These are phyloP conservation scores for Solanum etuberosum DNA, from an alignment of 257 asterid species.

Conservation along the genomic window DNA sequence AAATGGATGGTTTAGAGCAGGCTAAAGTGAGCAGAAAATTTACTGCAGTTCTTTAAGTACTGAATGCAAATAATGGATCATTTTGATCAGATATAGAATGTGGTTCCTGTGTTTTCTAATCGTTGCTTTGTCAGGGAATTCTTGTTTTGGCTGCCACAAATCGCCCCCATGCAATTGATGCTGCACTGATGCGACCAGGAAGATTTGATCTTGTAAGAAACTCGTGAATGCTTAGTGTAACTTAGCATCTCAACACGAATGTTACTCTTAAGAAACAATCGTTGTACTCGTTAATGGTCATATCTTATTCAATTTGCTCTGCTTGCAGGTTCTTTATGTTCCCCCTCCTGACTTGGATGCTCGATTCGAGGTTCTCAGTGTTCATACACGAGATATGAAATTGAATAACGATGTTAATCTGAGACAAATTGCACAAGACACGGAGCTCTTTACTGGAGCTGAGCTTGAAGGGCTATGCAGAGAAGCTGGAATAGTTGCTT, in stretches of 20 bases:
- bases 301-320: not conserved
- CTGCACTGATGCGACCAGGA: conserved; percentile 93
- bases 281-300: not conserved
- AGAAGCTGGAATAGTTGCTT: conserved; percentile 84
- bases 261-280: not conserved
- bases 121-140: conserved; percentile 50
- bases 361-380: conserved; percentile 71
- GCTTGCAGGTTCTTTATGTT: conserved; percentile 69
- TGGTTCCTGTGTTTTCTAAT: not conserved
- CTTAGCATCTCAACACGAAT: not conserved
- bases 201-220: conserved; percentile 78
- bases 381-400: conserved; percentile 67
- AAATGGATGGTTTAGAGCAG: conserved; percentile 98
- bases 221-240: not conserved
- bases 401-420: conserved; percentile 51
- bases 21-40: conserved; percentile 42
- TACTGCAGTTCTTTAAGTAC: not conserved
- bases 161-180: conserved; percentile 84
- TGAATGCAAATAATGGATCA: not conserved
- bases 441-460: conserved; percentile 82
- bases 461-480: conserved; percentile 79
- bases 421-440: conserved; percentile 46
- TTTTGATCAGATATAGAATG: not conserved
- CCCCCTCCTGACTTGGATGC: conserved; percentile 88
- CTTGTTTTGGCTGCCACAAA: conserved; percentile 98